Evolutionary conservation across 352 stramenopile species (phyloP).

Genomic region (Globisporangium cylindrosporum): DNA sequence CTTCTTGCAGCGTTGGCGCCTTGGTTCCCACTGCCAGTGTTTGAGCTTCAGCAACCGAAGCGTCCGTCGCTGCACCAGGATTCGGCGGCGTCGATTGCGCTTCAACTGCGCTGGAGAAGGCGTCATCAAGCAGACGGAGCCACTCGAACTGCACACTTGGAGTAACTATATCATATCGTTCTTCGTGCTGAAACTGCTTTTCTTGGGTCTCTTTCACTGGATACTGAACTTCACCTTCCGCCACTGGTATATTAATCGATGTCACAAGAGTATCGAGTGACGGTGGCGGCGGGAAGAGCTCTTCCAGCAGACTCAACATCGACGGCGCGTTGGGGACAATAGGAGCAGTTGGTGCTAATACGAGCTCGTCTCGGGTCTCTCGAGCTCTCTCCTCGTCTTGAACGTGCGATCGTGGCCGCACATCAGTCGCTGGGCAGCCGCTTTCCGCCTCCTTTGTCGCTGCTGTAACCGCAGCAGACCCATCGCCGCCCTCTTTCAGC

Average conservation of each 20-base stretch:
- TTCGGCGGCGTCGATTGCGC: background rate
- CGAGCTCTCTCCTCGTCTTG: too few relatives aligned
- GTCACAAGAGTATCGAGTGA: background rate
- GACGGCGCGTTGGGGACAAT: background rate
- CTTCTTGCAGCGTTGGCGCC: background rate
- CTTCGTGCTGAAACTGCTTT: background rate
- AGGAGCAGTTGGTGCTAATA: background rate
- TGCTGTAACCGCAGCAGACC: background rate
- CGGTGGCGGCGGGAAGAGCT: conserved; percentile 1
- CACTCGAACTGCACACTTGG: background rate
- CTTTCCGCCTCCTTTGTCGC: background rate
- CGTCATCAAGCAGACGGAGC: background rate
- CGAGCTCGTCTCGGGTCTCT: too few relatives aligned
- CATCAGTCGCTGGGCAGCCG: background rate
- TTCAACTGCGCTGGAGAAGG: background rate
- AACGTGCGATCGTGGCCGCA: background rate
- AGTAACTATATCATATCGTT: background rate
- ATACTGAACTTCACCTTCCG: background rate
- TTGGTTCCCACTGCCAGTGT: background rate
- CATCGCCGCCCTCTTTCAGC: background rate
- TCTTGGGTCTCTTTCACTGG: background rate
- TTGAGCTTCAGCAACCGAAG: background rate
- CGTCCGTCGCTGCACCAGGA: background rate
- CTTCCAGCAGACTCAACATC: conserved; percentile 4
- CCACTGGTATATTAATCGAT: background rate